Base-by-base conservation (phyloP, 108 stramenopile species). In the Epipyxis sp. region DNA sequence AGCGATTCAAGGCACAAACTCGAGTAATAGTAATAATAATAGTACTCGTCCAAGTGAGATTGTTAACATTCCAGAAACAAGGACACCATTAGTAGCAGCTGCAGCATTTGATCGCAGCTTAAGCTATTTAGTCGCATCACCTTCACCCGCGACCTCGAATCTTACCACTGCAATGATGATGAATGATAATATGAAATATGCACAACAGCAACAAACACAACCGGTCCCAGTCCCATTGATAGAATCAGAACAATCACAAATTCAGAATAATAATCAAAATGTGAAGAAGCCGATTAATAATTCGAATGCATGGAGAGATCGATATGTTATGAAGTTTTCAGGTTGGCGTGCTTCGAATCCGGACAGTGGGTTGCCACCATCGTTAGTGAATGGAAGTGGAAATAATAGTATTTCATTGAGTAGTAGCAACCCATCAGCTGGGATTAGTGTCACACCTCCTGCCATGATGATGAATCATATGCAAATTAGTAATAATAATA, bases 311-410 rank as follows among this genome's bases (percentile, higher is more conserved):
- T 74, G 71, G 71, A 13, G 71, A 3, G 71, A 74, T 32, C 40
- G 42, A 42, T 74, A 74, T 42, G 71, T 74, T 6, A 74, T 74
- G 71, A 37, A 25, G 3, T 74, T 74, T 39, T 54, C 46, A 13
- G 71, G 71, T 3, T 74, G 71, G 71, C 40, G 43, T 20, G 40
- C 71, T 42, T 10, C 71, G 44, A 57, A 74, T 6, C 71, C 71
- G 34, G 71, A 74, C 42, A 32, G n/a, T 10, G 71, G 71, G 10
- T 25, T 74, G 27, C 71, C 71, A 27, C 71, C 71, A 13, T 50
- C 46, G n/a, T n/a, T n/a, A n/a, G n/a, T n/a, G n/a, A n/a, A n/a
- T n/a, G n/a, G n/a, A n/a, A n/a, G n/a, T n/a, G n/a, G n/a, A n/a
- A n/a, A n/a, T n/a, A n/a, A n/a, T n/a, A n/a, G n/a, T n/a, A n/a